These are phyloP conservation scores for Fusarium sp. DNA, from an alignment of 2,329 filamentous ascomycete species.

Conservation along the genomic window DNA sequence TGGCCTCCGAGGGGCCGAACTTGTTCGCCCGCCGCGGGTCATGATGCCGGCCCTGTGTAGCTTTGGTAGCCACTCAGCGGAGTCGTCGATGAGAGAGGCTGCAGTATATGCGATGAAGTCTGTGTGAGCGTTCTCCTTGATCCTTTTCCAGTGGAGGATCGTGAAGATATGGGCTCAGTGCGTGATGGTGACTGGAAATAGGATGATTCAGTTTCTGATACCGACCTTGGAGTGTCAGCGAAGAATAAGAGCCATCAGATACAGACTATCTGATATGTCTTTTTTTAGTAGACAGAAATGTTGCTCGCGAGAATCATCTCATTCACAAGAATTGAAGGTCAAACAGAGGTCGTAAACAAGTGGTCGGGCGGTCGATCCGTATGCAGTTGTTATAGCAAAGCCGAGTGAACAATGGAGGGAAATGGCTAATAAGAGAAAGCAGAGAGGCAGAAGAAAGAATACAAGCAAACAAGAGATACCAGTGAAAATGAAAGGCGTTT, in stretches of 20 bases:
- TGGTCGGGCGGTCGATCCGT: not conserved
- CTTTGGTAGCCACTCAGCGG: not conserved
- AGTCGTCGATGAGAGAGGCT: not conserved
- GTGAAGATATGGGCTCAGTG: conserved; percentile 1
- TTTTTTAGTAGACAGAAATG: conserved; percentile 4
- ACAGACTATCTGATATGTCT: not conserved
- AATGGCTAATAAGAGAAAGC: not conserved
- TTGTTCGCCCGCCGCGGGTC: conserved; percentile 54
- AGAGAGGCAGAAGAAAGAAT: not conserved
- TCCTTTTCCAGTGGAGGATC: not conserved
- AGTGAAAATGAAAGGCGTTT: not conserved
- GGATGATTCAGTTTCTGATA: conserved; percentile 3
- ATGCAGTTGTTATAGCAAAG: conserved; percentile 19
- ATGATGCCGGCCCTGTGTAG: conserved; percentile 44
- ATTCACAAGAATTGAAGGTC: conserved; percentile 7
- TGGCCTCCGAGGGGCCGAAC: conserved; percentile 54
- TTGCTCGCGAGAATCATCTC: conserved; percentile 9
- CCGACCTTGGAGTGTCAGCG: conserved; percentile 3
- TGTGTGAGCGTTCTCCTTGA: not conserved
- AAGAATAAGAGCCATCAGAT: conserved; percentile 7
- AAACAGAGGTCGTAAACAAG: conserved; percentile 31
- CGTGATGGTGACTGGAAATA: not conserved
- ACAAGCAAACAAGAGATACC: conserved; percentile 8
- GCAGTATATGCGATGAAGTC: not conserved
- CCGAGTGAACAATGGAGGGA: conserved; percentile 6